These are phyloP conservation scores for Galerina sulciceps DNA, from an alignment of 768 basidiomycete species.

Conservation along the genomic window DNA sequence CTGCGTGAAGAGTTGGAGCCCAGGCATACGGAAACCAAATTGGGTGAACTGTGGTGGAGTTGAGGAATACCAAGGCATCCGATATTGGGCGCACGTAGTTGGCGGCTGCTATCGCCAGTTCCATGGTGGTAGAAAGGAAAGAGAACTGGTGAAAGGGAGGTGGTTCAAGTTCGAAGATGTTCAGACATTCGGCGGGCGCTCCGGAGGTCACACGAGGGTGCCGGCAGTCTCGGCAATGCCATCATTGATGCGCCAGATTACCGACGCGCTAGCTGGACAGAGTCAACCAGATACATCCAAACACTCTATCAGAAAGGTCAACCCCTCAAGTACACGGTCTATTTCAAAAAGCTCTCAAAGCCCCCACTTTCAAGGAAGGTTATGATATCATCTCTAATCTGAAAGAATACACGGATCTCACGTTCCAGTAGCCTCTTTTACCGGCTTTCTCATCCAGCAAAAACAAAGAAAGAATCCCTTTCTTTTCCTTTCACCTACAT, in stretches of 20 bases:
- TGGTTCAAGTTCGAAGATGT: background rate
- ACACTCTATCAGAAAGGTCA: no score
- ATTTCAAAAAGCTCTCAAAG: no score
- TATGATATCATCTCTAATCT: no score
- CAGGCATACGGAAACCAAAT: conserved; percentile 44
- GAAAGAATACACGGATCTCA: no score
- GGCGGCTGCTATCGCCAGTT: conserved; percentile 19
- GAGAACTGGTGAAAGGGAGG: background rate
- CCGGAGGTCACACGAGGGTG: background rate
- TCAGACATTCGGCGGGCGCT: background rate
- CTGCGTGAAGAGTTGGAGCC: conserved; percentile 46
- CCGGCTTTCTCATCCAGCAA: background rate
- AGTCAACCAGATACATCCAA: no score
- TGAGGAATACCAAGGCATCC: conserved; percentile 26
- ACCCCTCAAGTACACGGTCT: no score
- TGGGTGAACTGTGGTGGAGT: conserved; percentile 40
- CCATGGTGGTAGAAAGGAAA: conserved; percentile 13
- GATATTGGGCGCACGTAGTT: conserved; percentile 22
- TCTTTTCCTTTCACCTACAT: background rate
- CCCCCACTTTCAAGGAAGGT: no score
- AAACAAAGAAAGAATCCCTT: background rate
- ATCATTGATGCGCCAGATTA: no score
- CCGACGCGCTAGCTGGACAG: no score
- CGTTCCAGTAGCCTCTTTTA: no score
- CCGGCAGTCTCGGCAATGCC: no score